Evolutionary conservation across 768 basidiomycete species (phyloP).

Genomic region (Trametes gibbosa): DNA sequence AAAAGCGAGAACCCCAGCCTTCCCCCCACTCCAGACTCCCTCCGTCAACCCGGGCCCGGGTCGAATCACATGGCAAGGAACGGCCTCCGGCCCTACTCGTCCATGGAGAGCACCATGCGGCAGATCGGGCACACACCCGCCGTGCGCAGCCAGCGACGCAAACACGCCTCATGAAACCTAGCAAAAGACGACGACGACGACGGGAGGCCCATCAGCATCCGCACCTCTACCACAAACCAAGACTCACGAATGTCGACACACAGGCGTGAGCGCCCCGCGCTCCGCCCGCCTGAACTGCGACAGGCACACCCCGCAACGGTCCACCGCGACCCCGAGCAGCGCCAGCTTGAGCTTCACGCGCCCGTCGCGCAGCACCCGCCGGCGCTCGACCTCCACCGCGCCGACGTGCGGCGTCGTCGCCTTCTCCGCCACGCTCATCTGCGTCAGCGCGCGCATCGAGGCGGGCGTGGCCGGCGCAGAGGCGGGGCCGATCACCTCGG

Average conservation of each 20-base stretch:
- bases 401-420: conserved; percentile 23
- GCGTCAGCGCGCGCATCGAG: neutral
- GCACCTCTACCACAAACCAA: neutral
- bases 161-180: conserved; percentile 63
- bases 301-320: conserved; percentile 73
- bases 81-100: no score
- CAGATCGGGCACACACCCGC: conserved; percentile 67
- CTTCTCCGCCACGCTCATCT: conserved; percentile 1
- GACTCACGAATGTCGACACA: conserved; percentile 57
- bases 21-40: no score
- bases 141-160: conserved; percentile 57
- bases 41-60: no score
- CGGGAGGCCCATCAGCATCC: neutral
- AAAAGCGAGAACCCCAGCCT: no score
- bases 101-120: conserved; percentile 30
- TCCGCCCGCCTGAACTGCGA: conserved; percentile 65
- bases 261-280: conserved; percentile 50
- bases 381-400: conserved; percentile 52
- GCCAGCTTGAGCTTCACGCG: conserved; percentile 69
- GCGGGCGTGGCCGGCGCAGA: conserved; percentile 38
- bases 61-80: no score
- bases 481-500: conserved; percentile 62
- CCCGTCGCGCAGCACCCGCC: conserved; percentile 59
- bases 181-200: no score
- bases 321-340: conserved; percentile 59